A percentile compares a stretch with the other conserved stretches of the same genome.
phyloP scores from a whole-genome alignment of 768 basidiomycete species.

The Neoboletus subvelutipes region DNA sequence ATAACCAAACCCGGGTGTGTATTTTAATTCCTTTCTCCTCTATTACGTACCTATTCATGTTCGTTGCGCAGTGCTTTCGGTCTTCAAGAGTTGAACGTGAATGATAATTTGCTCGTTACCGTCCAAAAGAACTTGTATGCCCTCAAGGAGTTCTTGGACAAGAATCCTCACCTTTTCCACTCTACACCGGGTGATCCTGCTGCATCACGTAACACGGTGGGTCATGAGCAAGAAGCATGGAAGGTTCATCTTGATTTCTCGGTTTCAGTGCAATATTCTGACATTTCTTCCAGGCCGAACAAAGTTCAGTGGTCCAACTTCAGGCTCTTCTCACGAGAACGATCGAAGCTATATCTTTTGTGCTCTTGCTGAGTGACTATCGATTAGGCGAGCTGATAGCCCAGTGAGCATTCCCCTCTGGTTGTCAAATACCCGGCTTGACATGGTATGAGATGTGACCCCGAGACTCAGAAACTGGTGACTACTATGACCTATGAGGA shows the following conservation, averaged over 20 bases:
- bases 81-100: slow-evolving; percentile 57
- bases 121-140: slow-evolving; percentile 79
- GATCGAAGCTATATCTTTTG: slow-evolving; percentile 92
- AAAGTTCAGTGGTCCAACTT: slow-evolving; percentile 77
- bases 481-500: slow-evolving; percentile 78
- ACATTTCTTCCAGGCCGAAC: slow-evolving; percentile 60
- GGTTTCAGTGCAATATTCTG: slow-evolving; percentile 2
- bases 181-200: slow-evolving; percentile 71
- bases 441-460: slow-evolving; percentile 57
- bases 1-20: slow-evolving; percentile 65
- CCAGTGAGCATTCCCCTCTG: slow-evolving; percentile 50
- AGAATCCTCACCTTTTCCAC: slow-evolving; percentile 84
- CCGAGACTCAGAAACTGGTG: slow-evolving; percentile 68
- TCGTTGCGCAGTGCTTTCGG: slow-evolving; percentile 37
- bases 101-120: slow-evolving; percentile 61
- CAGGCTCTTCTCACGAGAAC: slow-evolving; percentile 74
- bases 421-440: slow-evolving; percentile 3
- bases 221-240: slow-evolving; percentile 84
- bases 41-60: not conserved
- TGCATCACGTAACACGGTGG: slow-evolving; percentile 51
- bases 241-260: slow-evolving; percentile 48
- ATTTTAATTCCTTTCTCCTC: not conserved
- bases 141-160: slow-evolving; percentile 72
- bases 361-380: slow-evolving; percentile 91
- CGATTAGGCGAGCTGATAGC: slow-evolving; percentile 80